phyloP scores from a whole-genome alignment of 1,284 basidiomycete species.

The Puccinia polysora region DNA sequence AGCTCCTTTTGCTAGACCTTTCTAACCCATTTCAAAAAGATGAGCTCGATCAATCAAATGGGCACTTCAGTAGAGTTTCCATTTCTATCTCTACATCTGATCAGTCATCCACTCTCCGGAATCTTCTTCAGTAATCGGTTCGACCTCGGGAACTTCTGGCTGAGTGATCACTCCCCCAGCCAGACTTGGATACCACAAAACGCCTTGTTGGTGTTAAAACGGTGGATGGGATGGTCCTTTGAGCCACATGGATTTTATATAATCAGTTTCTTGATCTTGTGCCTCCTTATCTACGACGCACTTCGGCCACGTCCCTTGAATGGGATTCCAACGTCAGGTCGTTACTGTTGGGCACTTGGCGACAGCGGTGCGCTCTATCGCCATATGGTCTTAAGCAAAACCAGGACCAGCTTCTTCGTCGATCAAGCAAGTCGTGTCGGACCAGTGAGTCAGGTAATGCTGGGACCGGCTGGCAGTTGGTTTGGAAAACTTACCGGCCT shows the following conservation, averaged over 20 bases:
- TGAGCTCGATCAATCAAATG: slow-evolving; percentile 10
- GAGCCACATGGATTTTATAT: slow-evolving; percentile 26
- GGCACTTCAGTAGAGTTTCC: slow-evolving; percentile 15
- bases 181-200: slow-evolving; percentile 20
- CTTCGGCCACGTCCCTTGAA: slow-evolving; percentile 30
- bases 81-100: slow-evolving; percentile 19
- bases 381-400: slow-evolving; percentile 15
- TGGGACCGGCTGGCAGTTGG: slow-evolving; percentile 41
- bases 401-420: slow-evolving; percentile 26
- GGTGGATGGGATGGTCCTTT: slow-evolving; percentile 19
- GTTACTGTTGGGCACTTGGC: slow-evolving; percentile 29
- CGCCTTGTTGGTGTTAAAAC: slow-evolving; percentile 27
- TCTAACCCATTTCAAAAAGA: slow-evolving; percentile 5
- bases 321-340: slow-evolving; percentile 38
- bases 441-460: slow-evolving; percentile 29
- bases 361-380: slow-evolving; percentile 23
- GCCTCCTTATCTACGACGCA: slow-evolving; percentile 33
- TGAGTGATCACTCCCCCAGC: slow-evolving; percentile 13
- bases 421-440: slow-evolving; percentile 23
- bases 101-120: slow-evolving; percentile 20
- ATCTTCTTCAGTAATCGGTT: slow-evolving; percentile 25
- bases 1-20: too few relatives aligned
- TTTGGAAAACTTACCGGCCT: slow-evolving; percentile 25
- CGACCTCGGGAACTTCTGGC: slow-evolving; percentile 12
- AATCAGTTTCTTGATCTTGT: slow-evolving; percentile 29